phyloP scores from a whole-genome alignment of 2,329 filamentous ascomycete species.

The Aspergillus sergii region DNA sequence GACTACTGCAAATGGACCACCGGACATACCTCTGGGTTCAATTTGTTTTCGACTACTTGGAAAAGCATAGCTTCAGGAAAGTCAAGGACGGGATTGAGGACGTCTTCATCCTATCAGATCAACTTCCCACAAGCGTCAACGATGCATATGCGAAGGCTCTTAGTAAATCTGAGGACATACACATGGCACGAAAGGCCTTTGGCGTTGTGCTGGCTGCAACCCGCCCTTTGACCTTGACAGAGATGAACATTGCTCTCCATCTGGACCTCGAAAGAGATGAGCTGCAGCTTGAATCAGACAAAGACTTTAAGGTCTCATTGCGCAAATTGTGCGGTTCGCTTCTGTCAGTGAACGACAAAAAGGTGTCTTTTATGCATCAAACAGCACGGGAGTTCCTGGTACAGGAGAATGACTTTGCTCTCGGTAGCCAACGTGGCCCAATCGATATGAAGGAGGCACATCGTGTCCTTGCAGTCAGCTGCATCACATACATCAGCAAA shows the following conservation, averaged over 20 bases:
- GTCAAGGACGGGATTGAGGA: slow-evolving; percentile 1
- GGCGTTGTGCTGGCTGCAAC: neutral
- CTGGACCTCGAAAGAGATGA: too few relatives aligned
- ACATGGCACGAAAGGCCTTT: slow-evolving; percentile 9
- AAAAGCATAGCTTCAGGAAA: slow-evolving; percentile 16
- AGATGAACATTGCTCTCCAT: neutral
- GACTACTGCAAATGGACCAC: neutral
- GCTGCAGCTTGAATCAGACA: too few relatives aligned
- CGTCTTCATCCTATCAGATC: slow-evolving; percentile 1
- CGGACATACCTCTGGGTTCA: slow-evolving; percentile 36
- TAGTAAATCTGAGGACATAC: neutral
- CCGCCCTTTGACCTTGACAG: neutral
- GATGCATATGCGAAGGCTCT: neutral
- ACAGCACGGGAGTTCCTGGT: too few relatives aligned
- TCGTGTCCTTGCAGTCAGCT: too few relatives aligned
- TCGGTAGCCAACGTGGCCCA: too few relatives aligned
- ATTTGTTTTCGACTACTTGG: slow-evolving; percentile 38
- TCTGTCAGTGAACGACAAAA: too few relatives aligned
- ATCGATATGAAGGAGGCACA: too few relatives aligned
- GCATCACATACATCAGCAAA: too few relatives aligned
- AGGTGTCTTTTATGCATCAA: too few relatives aligned
- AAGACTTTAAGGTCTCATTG: too few relatives aligned
- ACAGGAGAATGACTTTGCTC: too few relatives aligned
- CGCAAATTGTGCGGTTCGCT: too few relatives aligned
- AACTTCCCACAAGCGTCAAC: slow-evolving; percentile 13